Percentiles rank a stretch among this genome's conserved stretches.
These are phyloP conservation scores for Flaveria floridana DNA, from an alignment of 140 eudicot genomes.

Conservation along the genomic window DNA sequence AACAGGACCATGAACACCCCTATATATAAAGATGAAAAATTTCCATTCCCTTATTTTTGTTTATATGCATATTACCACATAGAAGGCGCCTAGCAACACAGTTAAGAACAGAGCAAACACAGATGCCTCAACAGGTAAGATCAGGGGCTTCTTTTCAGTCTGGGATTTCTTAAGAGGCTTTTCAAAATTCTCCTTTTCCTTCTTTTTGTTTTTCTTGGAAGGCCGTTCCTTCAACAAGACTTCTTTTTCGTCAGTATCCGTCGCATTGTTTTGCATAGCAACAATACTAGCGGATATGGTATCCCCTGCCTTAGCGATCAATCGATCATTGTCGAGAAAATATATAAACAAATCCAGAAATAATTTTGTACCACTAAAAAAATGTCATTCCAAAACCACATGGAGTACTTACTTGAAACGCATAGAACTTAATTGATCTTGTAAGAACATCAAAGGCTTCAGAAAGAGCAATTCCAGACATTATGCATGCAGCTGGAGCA, in stretches of 20 bases:
- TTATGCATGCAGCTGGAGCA: slow-evolving; percentile 97
- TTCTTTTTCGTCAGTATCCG: slow-evolving; percentile 59
- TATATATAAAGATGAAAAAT: not conserved
- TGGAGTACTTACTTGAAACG: slow-evolving; percentile 54
- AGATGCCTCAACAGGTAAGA: slow-evolving; percentile 82
- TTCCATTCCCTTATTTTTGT: slow-evolving; percentile 4
- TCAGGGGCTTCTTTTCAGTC: slow-evolving; percentile 65
- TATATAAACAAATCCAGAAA: not conserved
- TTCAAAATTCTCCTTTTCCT: slow-evolving; percentile 66
- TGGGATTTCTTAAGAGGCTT: slow-evolving; percentile 47
- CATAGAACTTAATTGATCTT: slow-evolving; percentile 69
- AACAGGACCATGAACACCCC: not conserved
- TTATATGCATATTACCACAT: slow-evolving; percentile 64
- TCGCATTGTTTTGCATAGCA: slow-evolving; percentile 44
- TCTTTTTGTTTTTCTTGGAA: slow-evolving; percentile 63
- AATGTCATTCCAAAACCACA: not conserved
- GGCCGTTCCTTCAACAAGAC: slow-evolving; percentile 62
- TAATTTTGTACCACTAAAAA: not conserved
- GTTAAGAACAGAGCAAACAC: slow-evolving; percentile 68
- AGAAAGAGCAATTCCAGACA: slow-evolving; percentile 99
- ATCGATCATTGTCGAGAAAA: not conserved
- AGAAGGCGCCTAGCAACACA: slow-evolving; percentile 79
- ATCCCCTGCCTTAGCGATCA: slow-evolving; percentile 65
- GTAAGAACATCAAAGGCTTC: slow-evolving; percentile 84
- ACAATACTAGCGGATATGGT: slow-evolving; percentile 37